A percentile compares a stretch with the other conserved stretches of the same genome.
These are phyloP conservation scores for Pythium plurisporium DNA, from an alignment of 352 stramenopile genomes.

Conservation along the genomic window DNA sequence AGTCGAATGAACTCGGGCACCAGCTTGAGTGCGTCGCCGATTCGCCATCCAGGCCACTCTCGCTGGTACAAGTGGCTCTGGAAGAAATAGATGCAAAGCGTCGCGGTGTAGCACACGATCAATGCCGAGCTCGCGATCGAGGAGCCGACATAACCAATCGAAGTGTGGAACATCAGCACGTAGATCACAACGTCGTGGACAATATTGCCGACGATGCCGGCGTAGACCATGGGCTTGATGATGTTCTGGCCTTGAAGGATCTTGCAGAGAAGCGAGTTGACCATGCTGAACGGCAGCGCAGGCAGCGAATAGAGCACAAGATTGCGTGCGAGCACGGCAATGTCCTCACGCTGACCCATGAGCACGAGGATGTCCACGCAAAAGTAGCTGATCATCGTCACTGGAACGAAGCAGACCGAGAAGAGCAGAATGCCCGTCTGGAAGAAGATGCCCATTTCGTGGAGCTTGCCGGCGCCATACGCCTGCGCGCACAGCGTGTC, in stretches of 20 bases:
- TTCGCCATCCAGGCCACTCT: constrained; percentile 75
- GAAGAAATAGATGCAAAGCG: constrained; percentile 64
- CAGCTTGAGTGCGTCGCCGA: constrained; percentile 52
- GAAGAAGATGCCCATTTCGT: constrained; percentile 85
- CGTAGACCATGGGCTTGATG: constrained; percentile 77
- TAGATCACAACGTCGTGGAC: constrained; percentile 80
- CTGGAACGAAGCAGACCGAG: constrained; percentile 46
- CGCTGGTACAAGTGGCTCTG: constrained; percentile 56
- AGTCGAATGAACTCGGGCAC: constrained; percentile 76
- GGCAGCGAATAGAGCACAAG: constrained; percentile 71
- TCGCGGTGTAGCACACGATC: constrained; percentile 53
- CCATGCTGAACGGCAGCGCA: constrained; percentile 75
- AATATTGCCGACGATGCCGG: constrained; percentile 69
- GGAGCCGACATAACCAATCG: constrained; percentile 68
- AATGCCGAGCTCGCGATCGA: constrained; percentile 63
- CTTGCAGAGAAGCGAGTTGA: constrained; percentile 81
- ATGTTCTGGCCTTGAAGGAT: constrained; percentile 85
- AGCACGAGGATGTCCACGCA: constrained; percentile 72
- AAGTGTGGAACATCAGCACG: constrained; percentile 82
- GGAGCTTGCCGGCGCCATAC: constrained; percentile 79
- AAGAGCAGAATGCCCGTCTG: constrained; percentile 80
- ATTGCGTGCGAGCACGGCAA: constrained; percentile 60
- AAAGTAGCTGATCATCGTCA: constrained; percentile 67
- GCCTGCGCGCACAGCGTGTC: constrained; percentile 86
- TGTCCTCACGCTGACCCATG: constrained; percentile 58